Percentiles rank a stretch among this genome's conserved stretches.
Conservation (phyloP, 495 filamentous ascomycete genomes). For the Physcia stellaris region DNA sequence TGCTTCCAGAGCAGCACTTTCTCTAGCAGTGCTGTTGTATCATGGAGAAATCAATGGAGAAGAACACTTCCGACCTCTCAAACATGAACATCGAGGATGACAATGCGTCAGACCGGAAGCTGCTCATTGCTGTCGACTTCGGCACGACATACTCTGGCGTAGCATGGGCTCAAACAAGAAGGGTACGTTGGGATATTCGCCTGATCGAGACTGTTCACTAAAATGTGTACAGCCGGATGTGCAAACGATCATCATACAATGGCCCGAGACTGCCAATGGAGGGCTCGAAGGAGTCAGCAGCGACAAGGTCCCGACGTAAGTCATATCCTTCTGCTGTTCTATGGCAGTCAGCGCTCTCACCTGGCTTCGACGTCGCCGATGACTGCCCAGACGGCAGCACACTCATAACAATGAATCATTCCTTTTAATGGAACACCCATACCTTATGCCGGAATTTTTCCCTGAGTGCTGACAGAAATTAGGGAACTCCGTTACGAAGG, state of each 20-base stretch:
- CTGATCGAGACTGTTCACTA: not conserved
- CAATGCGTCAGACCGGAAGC: slow-evolving; percentile 16
- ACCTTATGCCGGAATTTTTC: too few species aligned
- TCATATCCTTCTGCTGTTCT: not conserved
- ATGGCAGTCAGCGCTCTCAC: too few species aligned
- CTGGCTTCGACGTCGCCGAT: not conserved
- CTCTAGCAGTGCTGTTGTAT: too few species aligned
- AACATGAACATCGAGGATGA: slow-evolving; percentile 8
- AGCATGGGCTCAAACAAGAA: slow-evolving; percentile 31
- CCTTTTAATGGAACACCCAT: too few species aligned
- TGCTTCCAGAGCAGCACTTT: too few species aligned
- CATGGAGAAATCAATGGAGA: too few species aligned
- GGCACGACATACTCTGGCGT: slow-evolving; percentile 37
- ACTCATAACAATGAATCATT: too few species aligned
- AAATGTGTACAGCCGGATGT: slow-evolving; percentile 14
- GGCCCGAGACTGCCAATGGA: slow-evolving; percentile 14
- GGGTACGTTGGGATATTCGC: slow-evolving; percentile 13
- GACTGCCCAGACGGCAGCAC: too few species aligned
- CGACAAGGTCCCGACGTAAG: slow-evolving; percentile 25
- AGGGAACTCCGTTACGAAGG: slow-evolving; percentile 24
- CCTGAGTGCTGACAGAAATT: too few species aligned
- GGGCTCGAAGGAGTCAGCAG: slow-evolving; percentile 18
- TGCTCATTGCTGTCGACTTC: slow-evolving; percentile 16
- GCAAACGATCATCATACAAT: slow-evolving; percentile 15
- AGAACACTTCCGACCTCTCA: slow-evolving; percentile 2